Conservation (phyloP, 805 yeast genomes). For the Candida mattraensis region DNA sequence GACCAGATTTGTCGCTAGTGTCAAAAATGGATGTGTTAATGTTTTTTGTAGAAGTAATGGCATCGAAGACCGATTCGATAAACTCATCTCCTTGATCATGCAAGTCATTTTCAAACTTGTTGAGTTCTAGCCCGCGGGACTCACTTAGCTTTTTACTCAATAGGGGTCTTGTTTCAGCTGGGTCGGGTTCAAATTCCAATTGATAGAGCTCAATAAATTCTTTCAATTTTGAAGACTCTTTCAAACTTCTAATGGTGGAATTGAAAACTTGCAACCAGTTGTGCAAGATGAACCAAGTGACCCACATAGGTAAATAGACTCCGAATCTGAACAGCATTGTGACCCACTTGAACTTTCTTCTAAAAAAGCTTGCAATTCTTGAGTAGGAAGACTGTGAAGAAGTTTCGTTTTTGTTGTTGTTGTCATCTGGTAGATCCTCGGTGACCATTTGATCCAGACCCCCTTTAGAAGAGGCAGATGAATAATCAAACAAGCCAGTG, state of each 20-base stretch:
- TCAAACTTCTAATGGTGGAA: conserved; percentile 30
- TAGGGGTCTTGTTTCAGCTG: conserved; percentile 20
- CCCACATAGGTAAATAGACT: conserved; percentile 64
- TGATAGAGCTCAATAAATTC: conserved; percentile 23
- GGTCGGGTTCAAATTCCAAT: conserved; percentile 10
- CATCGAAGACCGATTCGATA: conserved; percentile 63
- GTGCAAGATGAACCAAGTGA: conserved; percentile 50
- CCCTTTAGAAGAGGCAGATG: conserved; percentile 5
- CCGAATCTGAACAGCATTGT: conserved; percentile 44
- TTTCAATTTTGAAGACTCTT: conserved; percentile 28
- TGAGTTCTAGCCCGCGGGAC: conserved; percentile 27
- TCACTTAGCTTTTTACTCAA: conserved; percentile 28
- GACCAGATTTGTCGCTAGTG: conserved; percentile 30
- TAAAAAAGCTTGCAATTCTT: conserved; percentile 14
- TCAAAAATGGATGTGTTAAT: conserved; percentile 25
- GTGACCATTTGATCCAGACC: conserved; percentile 19
- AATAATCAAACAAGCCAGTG: conserved; percentile 23
- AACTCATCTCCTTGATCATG: conserved; percentile 63
- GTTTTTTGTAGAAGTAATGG: conserved; percentile 41
- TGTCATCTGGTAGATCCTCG: conserved; percentile 23
- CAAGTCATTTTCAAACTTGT: conserved; percentile 41
- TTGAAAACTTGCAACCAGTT: conserved; percentile 39
- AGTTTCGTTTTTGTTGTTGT: conserved; percentile 6
- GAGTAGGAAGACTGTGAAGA: not conserved
- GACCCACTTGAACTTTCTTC: conserved; percentile 47